Percentiles rank a stretch among this genome's conserved stretches.
Conservation (phyloP, 306 rosid species). For the Hylodesmum podocarpum region DNA sequence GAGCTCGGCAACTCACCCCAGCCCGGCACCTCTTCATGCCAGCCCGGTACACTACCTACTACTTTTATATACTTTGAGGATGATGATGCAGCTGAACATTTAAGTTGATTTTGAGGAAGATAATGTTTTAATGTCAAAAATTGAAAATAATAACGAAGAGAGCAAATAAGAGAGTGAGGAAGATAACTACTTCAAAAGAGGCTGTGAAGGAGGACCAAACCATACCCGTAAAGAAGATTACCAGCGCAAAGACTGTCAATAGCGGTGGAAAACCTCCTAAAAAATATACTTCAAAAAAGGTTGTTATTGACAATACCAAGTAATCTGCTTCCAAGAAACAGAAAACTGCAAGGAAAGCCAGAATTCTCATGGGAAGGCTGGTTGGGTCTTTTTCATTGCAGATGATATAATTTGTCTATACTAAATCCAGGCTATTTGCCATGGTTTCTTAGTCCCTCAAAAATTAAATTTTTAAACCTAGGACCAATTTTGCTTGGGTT, state of each 20-base stretch:
- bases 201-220: constrained; percentile 43
- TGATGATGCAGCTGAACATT: constrained; percentile 51
- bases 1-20: too few species aligned
- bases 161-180: constrained; percentile 56
- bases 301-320: constrained; percentile 46
- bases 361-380: constrained; percentile 52
- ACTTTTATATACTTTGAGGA: too few species aligned
- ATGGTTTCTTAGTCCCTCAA: neutral
- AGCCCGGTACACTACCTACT: too few species aligned
- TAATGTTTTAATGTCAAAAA: constrained; percentile 32
- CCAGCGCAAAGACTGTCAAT: constrained; percentile 44
- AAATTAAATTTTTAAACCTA: neutral
- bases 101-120: constrained; percentile 52
- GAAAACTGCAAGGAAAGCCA: constrained; percentile 49
- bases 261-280: constrained; percentile 44
- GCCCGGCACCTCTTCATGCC: too few species aligned
- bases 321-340: constrained; percentile 54
- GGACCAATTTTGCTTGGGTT: neutral
- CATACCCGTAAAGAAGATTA: constrained; percentile 50
- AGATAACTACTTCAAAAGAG: constrained; percentile 53
- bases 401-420: neutral
- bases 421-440: neutral
- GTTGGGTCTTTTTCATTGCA: constrained; percentile 27
- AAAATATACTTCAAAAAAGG: constrained; percentile 45
- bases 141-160: constrained; percentile 50